Evolutionary conservation across 768 basidiomycete species (phyloP).

Genomic region (Gymnopilus junonius): DNA sequence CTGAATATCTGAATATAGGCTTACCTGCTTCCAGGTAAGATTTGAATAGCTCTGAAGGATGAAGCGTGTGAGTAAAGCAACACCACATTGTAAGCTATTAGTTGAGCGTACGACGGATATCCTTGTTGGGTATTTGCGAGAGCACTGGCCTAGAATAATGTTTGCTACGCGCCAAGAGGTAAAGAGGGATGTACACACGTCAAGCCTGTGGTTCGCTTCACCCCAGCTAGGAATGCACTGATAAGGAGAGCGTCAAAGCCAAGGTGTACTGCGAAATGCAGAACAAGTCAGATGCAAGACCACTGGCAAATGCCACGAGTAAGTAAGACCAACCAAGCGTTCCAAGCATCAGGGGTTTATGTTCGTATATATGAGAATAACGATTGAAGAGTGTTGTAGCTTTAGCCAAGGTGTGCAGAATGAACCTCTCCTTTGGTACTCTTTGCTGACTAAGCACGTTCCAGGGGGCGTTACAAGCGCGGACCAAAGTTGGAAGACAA

Average conservation of each 20-base stretch:
- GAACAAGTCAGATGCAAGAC: constrained; percentile 2
- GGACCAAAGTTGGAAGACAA: too few species aligned
- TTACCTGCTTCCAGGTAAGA: constrained; percentile 82
- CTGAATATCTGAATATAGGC: constrained; percentile 28
- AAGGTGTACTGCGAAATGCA: constrained; percentile 18
- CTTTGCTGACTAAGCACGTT: too few species aligned
- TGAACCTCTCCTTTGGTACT: too few species aligned
- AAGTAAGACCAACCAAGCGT: constrained; percentile 47
- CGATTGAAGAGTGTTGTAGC: neutral
- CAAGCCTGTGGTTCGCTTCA: constrained; percentile 81
- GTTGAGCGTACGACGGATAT: constrained; percentile 73
- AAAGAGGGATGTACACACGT: constrained; percentile 57
- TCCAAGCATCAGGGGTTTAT: constrained; percentile 54
- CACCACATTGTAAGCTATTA: neutral
- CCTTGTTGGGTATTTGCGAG: constrained; percentile 83
- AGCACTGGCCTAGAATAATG: constrained; percentile 63
- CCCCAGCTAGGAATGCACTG: constrained; percentile 82
- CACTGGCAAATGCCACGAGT: neutral
- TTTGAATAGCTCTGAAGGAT: constrained; percentile 61
- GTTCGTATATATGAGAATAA: neutral
- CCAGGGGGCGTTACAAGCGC: too few species aligned
- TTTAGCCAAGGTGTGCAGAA: too few species aligned
- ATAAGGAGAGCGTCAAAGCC: constrained; percentile 71
- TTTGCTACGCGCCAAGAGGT: neutral
- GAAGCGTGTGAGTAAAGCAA: neutral